Percentiles rank a stretch among this genome's conserved stretches.
Conservation (phyloP, 768 basidiomycete species). For the Rhizopogon vesiculosus region DNA sequence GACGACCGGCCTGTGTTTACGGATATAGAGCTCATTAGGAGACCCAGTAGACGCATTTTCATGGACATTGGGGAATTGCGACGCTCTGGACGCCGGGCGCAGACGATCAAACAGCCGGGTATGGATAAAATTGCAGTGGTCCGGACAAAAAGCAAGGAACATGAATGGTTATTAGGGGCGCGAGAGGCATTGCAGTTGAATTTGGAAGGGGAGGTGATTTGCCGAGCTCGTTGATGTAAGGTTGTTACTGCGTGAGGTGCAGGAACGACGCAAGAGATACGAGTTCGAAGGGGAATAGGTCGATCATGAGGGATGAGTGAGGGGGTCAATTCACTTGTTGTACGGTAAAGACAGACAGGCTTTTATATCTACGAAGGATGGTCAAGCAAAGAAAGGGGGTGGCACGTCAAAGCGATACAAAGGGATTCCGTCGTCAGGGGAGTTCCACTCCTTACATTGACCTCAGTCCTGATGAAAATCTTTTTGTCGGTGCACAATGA, state of each 20-base stretch:
- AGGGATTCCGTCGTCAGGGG: too few relatives aligned
- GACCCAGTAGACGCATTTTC: constrained; percentile 75
- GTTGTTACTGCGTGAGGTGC: too few relatives aligned
- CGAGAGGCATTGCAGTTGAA: constrained; percentile 82
- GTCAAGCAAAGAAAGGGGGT: too few relatives aligned
- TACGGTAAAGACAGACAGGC: too few relatives aligned
- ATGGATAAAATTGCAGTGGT: constrained; percentile 94
- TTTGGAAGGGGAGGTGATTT: constrained; percentile 82
- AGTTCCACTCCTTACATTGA: too few relatives aligned
- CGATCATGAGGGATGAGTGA: too few relatives aligned
- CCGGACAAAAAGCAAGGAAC: constrained; percentile 60
- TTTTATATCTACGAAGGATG: too few relatives aligned
- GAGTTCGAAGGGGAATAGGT: too few relatives aligned
- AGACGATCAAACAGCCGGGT: constrained; percentile 76
- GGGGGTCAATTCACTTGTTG: too few relatives aligned
- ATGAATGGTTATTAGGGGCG: constrained; percentile 82
- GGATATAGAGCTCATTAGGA: constrained; percentile 77
- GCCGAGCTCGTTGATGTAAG: constrained; percentile 73
- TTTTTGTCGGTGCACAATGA: not conserved
- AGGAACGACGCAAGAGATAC: too few relatives aligned
- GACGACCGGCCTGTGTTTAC: constrained; percentile 82
- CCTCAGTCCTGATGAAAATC: not conserved
- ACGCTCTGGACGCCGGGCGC: constrained; percentile 72
- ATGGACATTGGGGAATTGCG: constrained; percentile 72
- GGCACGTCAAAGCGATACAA: too few relatives aligned